Evolutionary conservation across 768 basidiomycete species (phyloP), one percentile per base, ranked within the genome.

Genomic region (Tephrocybe sp.): DNA sequence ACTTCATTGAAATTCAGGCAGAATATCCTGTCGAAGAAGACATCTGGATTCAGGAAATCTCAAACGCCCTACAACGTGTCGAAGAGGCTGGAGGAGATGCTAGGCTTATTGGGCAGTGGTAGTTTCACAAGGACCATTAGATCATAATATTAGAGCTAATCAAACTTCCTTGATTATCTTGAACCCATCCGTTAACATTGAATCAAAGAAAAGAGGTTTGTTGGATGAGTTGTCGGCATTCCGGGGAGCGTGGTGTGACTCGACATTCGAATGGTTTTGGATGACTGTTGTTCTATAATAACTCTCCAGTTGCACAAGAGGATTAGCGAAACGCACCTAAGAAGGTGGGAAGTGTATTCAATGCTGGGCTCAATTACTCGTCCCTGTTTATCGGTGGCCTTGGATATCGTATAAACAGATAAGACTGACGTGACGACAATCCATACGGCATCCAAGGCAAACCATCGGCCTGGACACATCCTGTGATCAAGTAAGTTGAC

Each of bases 1-100:
- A 90, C 60, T 82, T 89, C 50, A 61, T 85, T 10, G 88, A 90
- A 64, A 66, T 87, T 13, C 66, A 66, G 45, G 52, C 57, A 29
- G 60, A 66, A 3, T 4, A 25, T 12, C 19, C 4, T 12, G 30
- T 27, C 19, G 40, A 22, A n/a, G 40, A 31, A 47, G 38, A 25
- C 15, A 45, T 16, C 11, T 75, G 76, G 75, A 54, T 56, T 29
- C 51, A 54, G 42, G 61, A 65, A 16, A 56, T 81, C 18, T 64
- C 69, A 23, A 57, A 60, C 29, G 69, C 65, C 18, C 60, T 75
- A 6, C 54, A 65, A 24, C 66, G 67, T 25, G 56, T 78, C 10
- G 57, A 54, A 44, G 49, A 57, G 23, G 54, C 53, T 42, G 74
- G 75, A 16, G 65, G 68, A 1, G 60, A 70, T 38, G 71, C 68